Evolutionary conservation across 2,329 filamentous ascomycete genomes (phyloP).

Genomic region (Colletotrichum theobromicola): DNA sequence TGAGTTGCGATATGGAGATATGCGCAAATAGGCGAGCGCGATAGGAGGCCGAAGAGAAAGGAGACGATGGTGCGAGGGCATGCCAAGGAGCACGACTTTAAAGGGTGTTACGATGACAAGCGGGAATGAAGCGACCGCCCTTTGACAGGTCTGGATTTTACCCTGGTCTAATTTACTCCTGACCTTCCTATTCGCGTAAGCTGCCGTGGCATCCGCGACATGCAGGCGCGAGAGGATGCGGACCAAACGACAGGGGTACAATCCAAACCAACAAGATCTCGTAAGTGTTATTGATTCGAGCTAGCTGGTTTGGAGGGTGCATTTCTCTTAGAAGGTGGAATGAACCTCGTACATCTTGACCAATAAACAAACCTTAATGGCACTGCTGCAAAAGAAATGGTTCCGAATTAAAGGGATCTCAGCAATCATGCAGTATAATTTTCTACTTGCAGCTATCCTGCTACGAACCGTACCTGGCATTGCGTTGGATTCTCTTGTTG

Average conservation of each 20-base stretch:
- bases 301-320: neutral
- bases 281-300: neutral
- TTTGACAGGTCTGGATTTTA: neutral
- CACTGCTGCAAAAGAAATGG: neutral
- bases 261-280: neutral
- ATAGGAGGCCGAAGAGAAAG: neutral
- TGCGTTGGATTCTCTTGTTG: neutral
- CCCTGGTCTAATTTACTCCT: neutral
- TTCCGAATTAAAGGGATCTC: neutral
- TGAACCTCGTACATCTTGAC: neutral
- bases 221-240: neutral
- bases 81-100: neutral
- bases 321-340: neutral
- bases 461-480: neutral
- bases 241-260: neutral
- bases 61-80: neutral
- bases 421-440: neutral
- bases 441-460: neutral
- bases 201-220: neutral
- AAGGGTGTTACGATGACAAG: neutral
- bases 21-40: neutral
- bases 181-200: neutral
- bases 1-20: rapidly evolving
- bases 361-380: neutral
- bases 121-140: neutral